Percentiles rank a stretch among this genome's conserved stretches.
These are phyloP conservation scores for Arabis alpina DNA, from an alignment of 345 rosid genomes.

Conservation along the genomic window DNA sequence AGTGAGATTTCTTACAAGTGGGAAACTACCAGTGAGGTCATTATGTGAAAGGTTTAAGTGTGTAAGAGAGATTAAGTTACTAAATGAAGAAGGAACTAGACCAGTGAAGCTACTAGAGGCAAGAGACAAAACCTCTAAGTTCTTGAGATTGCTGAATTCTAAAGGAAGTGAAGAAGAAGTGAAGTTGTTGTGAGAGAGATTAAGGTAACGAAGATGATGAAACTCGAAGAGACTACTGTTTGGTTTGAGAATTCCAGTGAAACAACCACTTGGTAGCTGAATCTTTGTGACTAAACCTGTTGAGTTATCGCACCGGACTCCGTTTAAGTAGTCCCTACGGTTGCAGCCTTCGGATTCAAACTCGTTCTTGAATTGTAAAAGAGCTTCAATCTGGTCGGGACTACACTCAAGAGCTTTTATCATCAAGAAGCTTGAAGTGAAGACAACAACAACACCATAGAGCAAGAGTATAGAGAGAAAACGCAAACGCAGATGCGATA, in stretches of 20 bases:
- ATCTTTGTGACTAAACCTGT: conserved; percentile 5
- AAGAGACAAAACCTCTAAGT: conserved; percentile 29
- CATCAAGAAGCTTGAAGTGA: conserved; percentile 6
- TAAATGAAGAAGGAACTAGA: conserved; percentile 29
- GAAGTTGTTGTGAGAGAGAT: conserved; percentile 30
- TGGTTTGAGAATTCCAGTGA: conserved; percentile 15
- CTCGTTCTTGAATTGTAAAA: no score
- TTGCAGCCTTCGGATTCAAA: no score
- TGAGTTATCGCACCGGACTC: no score
- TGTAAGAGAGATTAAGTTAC: conserved; percentile 11
- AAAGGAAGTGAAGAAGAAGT: conserved; percentile 26
- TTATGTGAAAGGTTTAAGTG: conserved; percentile 27
- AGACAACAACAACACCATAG: background rate
- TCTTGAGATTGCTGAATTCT: conserved; percentile 13
- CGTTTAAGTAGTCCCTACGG: no score
- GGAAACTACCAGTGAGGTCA: conserved; percentile 27
- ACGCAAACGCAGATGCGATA: background rate
- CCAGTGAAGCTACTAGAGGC: conserved; percentile 13
- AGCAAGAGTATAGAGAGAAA: background rate
- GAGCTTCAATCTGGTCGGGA: background rate
- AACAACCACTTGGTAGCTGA: conserved; percentile 17
- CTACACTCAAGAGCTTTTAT: background rate
- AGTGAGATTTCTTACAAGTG: conserved; percentile 17
- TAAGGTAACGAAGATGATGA: conserved; percentile 24
- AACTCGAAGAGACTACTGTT: conserved; percentile 21